Percentiles rank a stretch among this genome's conserved stretches.
phyloP scores from a whole-genome alignment of 169 alveolate species.

The Amoebophrya sp. region DNA sequence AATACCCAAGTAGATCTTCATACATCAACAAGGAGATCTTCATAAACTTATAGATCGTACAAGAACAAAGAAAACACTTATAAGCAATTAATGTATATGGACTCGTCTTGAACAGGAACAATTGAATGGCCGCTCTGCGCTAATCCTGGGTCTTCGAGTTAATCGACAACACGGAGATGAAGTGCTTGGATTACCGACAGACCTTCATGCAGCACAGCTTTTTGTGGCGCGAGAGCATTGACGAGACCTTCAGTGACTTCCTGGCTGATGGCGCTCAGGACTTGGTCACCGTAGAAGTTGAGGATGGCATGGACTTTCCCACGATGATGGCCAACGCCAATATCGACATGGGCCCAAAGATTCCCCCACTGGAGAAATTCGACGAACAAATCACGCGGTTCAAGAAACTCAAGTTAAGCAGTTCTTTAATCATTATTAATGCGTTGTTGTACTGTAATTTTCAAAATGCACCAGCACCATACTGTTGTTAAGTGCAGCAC shows the following conservation, averaged over 20 bases:
- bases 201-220: slow-evolving; percentile 66
- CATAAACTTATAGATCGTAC: too few relatives aligned
- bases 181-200: slow-evolving; percentile 45
- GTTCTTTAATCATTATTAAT: too few relatives aligned
- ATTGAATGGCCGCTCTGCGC: too few relatives aligned
- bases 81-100: too few relatives aligned
- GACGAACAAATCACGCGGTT: slow-evolving; percentile 62
- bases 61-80: too few relatives aligned
- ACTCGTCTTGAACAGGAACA: too few relatives aligned
- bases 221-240: slow-evolving; percentile 80
- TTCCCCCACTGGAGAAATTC: slow-evolving; percentile 62
- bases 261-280: slow-evolving; percentile 63
- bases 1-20: too few relatives aligned
- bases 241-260: slow-evolving; percentile 65
- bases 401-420: slow-evolving; percentile 59
- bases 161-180: slow-evolving; percentile 51
- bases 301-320: slow-evolving; percentile 49
- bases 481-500: too few relatives aligned
- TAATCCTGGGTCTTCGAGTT: slow-evolving; percentile 62
- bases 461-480: too few relatives aligned
- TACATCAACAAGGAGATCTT: too few relatives aligned
- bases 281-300: slow-evolving; percentile 53
- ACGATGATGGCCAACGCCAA: slow-evolving; percentile 65
- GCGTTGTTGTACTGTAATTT: too few relatives aligned
- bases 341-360: slow-evolving; percentile 54